phyloP scores from a whole-genome alignment of 768 basidiomycete species.

The Dictyophora rubrovolvata region DNA sequence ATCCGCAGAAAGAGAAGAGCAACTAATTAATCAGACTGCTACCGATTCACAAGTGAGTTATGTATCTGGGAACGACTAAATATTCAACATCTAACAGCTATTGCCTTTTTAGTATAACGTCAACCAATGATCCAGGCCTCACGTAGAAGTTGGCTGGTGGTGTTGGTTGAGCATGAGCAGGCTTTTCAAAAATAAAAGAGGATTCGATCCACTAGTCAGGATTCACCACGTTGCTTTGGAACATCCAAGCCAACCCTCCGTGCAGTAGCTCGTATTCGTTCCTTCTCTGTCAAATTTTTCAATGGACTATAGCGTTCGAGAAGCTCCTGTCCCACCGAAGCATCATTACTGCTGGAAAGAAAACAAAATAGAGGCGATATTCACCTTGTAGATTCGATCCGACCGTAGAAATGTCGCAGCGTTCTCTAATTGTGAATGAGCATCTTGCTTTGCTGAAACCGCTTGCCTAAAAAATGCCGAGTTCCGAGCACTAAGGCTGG shows the following conservation, averaged over 20 bases:
- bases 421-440: slow-evolving; percentile 33
- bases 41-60: not conserved
- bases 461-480: slow-evolving; percentile 38
- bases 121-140: no score
- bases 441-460: not conserved
- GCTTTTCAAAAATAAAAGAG: no score
- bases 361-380: slow-evolving; percentile 11
- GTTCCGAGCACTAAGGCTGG: slow-evolving; percentile 28
- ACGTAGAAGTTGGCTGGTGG: no score
- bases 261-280: slow-evolving; percentile 77
- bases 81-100: no score
- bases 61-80: not conserved
- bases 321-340: slow-evolving; percentile 40
- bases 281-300: slow-evolving; percentile 66
- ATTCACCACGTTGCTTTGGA: slow-evolving; percentile 29
- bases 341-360: not conserved
- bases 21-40: slow-evolving; percentile 2
- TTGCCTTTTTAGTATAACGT: no score
- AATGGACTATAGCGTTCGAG: slow-evolving; percentile 85
- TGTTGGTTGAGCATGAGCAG: no score
- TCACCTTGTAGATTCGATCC: slow-evolving; percentile 69
- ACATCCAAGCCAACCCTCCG: slow-evolving; percentile 80
- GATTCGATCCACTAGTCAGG: not conserved
- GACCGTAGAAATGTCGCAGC: slow-evolving; percentile 58
- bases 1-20: not conserved